These are phyloP conservation scores for Nicotiana knightiana DNA, from an alignment of 257 asterid genomes.

Conservation along the genomic window DNA sequence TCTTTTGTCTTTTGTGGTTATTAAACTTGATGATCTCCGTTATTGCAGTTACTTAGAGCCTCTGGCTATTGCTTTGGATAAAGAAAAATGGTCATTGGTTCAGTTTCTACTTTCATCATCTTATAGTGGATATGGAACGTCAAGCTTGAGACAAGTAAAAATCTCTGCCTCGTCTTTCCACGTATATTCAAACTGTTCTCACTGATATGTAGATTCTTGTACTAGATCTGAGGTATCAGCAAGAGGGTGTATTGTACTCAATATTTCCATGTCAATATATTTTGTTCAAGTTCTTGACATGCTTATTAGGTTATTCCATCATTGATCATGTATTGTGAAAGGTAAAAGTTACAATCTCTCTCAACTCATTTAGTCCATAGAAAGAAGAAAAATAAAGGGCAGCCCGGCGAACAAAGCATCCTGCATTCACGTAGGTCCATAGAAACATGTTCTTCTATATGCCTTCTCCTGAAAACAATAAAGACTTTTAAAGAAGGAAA, in stretches of 20 bases:
- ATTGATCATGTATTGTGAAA: background rate
- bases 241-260: background rate
- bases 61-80: slow-evolving; percentile 80
- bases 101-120: slow-evolving; percentile 93
- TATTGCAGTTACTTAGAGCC: slow-evolving; percentile 84
- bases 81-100: slow-evolving; percentile 90
- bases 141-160: slow-evolving; percentile 90
- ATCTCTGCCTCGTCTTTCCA: background rate
- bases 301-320: background rate
- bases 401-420: no score
- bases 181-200: background rate
- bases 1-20: slow-evolving; percentile 13
- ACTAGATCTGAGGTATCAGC: background rate
- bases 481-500: background rate
- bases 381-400: no score
- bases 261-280: background rate
- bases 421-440: background rate
- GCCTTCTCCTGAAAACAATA: background rate
- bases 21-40: slow-evolving; percentile 17
- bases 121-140: slow-evolving; percentile 84
- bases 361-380: background rate
- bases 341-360: background rate
- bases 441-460: background rate
- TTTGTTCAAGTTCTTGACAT: background rate
- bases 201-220: background rate